Base-by-base conservation (phyloP, 805 yeast genomes). In the Schwanniomyces yamadae region DNA sequence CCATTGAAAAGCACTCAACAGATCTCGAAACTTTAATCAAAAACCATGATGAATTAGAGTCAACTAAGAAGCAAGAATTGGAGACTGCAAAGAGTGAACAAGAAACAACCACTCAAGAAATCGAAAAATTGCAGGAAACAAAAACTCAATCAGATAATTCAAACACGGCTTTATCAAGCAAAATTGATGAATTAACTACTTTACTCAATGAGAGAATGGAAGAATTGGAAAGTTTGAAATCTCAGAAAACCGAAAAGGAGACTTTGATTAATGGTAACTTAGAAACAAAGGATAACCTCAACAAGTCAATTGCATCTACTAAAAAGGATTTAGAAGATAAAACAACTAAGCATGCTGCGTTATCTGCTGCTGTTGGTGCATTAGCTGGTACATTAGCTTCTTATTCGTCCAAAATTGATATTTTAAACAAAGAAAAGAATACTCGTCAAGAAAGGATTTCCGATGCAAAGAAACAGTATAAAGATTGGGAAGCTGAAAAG, bases 401-500 rank as follows among this genome's bases (percentile, higher is more conserved):
- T 2, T 77, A 71, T 48, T 57, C 68, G 17, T 59, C 74, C 20
- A 71, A 71, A 43, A 58, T 75, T 40, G 46, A 57, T 10, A 40
- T 54, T 22, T 59, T 75, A 47, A 54, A 55, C 26, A 35, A 57
- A 24, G 77, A 66, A 24, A 69, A 66, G 46, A 65, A 60, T 23
- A 49, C 43, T 18, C 59, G 75, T 37, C 46, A 49, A 3, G 33
- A 41, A 1, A 63, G 73, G 45, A 63, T 71, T 37, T 47, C 44
- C 14, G 65, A 59, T 6, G 80, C 80, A 13, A 57, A 66, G 44
- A 51, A 66, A 28, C 56, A 72, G 30, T 58, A 51, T 34, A 37
- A 46, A 18, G 54, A 54, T 14, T 77, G 81, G 81, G 64, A 67
- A 41, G 48, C 48, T 4, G 78, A 76, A 42, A 63, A 64, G 54